These are phyloP conservation scores for Neonectria sp. DNA, from an alignment of 2,329 filamentous ascomycete species.

Conservation along the genomic window DNA sequence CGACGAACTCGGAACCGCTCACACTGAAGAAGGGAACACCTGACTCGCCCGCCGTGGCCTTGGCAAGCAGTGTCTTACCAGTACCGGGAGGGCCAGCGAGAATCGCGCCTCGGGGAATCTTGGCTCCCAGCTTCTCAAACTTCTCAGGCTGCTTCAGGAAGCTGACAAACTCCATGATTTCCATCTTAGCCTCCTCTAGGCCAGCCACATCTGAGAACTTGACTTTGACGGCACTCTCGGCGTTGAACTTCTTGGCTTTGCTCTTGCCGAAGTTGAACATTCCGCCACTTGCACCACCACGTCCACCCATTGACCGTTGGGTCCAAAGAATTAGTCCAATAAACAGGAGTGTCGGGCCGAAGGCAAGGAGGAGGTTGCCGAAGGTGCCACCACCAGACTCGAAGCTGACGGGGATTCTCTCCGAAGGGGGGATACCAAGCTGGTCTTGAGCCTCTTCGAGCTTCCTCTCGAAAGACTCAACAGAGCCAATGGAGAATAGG, in stretches of 20 bases:
- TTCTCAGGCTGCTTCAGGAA: slow-evolving; percentile 95
- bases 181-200: slow-evolving; percentile 97
- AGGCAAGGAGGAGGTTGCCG: slow-evolving; percentile 80
- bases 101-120: slow-evolving; percentile 97
- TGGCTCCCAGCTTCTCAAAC: slow-evolving; percentile 94
- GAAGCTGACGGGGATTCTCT: slow-evolving; percentile 95
- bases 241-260: slow-evolving; percentile 96
- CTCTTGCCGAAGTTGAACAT: slow-evolving; percentile 98
- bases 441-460: slow-evolving; percentile 91
- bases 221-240: slow-evolving; percentile 95
- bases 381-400: slow-evolving; percentile 82
- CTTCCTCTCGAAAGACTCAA: slow-evolving; percentile 91
- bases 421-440: slow-evolving; percentile 86
- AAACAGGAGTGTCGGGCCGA: slow-evolving; percentile 89
- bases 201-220: slow-evolving; percentile 98
- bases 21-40: slow-evolving; percentile 98
- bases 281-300: slow-evolving; percentile 76
- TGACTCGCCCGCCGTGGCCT: slow-evolving; percentile 97
- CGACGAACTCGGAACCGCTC: slow-evolving; percentile 98
- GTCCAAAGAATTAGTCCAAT: slow-evolving; percentile 87
- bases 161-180: slow-evolving; percentile 99
- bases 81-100: slow-evolving; percentile 98
- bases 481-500: slow-evolving; percentile 95
- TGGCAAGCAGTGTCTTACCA: slow-evolving; percentile 96
- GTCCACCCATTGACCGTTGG: slow-evolving; percentile 80